These are phyloP conservation scores for Kurtzmaniella quercitrusa DNA, from an alignment of 1,139 yeast genomes.

Conservation along the genomic window DNA sequence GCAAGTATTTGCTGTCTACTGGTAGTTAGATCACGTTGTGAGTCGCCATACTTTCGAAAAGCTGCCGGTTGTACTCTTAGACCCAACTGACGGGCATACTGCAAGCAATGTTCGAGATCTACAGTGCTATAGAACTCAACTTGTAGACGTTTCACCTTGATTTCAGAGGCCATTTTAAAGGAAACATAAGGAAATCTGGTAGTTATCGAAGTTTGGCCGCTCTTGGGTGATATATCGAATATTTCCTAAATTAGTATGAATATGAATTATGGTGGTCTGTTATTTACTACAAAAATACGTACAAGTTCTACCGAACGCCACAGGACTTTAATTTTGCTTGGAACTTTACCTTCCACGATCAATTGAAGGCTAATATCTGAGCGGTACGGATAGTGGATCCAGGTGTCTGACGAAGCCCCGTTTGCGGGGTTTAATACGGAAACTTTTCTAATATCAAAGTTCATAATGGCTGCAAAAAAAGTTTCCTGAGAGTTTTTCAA, in stretches of 20 bases:
- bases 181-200: conserved; percentile 5
- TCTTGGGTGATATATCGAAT: not conserved
- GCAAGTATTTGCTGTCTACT: too few species aligned
- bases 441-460: conserved; percentile 3
- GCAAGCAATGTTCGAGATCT: conserved; percentile 12
- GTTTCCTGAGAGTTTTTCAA: too few species aligned
- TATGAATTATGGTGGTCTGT: not conserved
- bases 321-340: conserved; percentile 2
- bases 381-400: conserved; percentile 7
- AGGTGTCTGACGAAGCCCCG: conserved; percentile 2
- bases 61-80: not conserved
- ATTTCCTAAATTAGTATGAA: conserved; percentile 4
- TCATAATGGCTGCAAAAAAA: conserved; percentile 4
- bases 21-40: not conserved
- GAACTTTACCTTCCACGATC: not conserved
- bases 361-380: conserved; percentile 4
- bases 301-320: conserved; percentile 7
- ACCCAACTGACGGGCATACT: conserved; percentile 5
- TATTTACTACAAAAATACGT: too few species aligned
- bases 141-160: conserved; percentile 15
- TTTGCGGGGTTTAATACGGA: not conserved
- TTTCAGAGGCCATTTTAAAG: conserved; percentile 1
- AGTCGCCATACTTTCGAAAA: not conserved
- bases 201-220: conserved; percentile 1
- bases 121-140: conserved; percentile 12